Percentiles rank a stretch among this genome's conserved stretches.
Conservation (phyloP, 1,284 basidiomycete species). For the Tranzscheliella williamsii region DNA sequence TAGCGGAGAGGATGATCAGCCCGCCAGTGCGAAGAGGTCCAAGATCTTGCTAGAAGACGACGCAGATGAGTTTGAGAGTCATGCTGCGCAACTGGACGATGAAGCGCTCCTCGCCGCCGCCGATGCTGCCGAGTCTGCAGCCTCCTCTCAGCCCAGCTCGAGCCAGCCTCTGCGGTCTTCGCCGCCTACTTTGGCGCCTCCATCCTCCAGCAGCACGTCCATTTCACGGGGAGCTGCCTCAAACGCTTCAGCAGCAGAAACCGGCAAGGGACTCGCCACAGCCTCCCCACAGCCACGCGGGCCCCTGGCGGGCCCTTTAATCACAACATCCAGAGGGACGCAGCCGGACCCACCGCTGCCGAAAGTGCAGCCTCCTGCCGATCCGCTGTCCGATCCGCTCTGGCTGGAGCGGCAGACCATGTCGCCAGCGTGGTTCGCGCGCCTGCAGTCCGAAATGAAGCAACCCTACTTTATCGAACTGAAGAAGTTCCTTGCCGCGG, state of each 20-base stretch:
- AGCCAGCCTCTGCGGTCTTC: slow-evolving; percentile 4
- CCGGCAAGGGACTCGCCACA: background rate
- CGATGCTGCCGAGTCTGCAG: slow-evolving; percentile 30
- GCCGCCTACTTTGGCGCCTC: background rate
- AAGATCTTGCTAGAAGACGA: background rate
- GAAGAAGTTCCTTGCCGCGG: slow-evolving; percentile 48
- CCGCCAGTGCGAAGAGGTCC: background rate
- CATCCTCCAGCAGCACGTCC: background rate
- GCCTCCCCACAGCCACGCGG: background rate
- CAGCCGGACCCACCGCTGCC: slow-evolving; percentile 1
- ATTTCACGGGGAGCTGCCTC: no score
- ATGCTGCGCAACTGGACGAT: slow-evolving; percentile 29
- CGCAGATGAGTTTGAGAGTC: slow-evolving; percentile 37
- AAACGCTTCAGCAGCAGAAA: no score
- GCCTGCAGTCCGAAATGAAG: slow-evolving; percentile 44
- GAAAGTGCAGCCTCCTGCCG: slow-evolving; percentile 4
- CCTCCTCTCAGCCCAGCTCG: slow-evolving; percentile 5
- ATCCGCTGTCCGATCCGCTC: slow-evolving; percentile 23
- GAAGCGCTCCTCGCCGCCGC: slow-evolving; percentile 44
- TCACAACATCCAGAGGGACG: background rate
- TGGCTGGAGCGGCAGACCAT: slow-evolving; percentile 56
- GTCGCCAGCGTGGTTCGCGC: slow-evolving; percentile 45
- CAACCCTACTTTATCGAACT: slow-evolving; percentile 49
- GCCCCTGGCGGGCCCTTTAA: background rate
- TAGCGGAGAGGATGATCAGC: no score